Evolutionary conservation across 768 basidiomycete species (phyloP).

Genomic region (Lepiota brunneoincarnata): DNA sequence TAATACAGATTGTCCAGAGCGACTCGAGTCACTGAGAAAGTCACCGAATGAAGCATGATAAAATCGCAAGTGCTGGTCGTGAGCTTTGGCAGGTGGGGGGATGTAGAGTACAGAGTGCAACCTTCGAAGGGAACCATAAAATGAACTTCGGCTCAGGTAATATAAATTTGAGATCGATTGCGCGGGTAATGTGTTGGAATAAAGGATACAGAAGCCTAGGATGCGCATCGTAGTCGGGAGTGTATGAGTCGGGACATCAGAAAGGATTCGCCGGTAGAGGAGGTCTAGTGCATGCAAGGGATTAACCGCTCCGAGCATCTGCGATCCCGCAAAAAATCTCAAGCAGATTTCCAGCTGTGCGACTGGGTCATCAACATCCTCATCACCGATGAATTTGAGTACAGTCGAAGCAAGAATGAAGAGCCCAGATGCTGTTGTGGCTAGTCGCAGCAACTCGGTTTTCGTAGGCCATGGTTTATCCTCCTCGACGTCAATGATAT

Average conservation of each 20-base stretch:
- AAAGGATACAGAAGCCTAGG: background rate
- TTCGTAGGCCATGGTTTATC: conserved; percentile 1
- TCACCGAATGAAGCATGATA: too few relatives aligned
- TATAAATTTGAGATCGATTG: too few relatives aligned
- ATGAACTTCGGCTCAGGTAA: too few relatives aligned
- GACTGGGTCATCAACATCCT: background rate
- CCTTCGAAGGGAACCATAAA: too few relatives aligned
- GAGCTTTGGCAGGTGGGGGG: too few relatives aligned
- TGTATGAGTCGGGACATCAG: background rate
- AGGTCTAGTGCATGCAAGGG: conserved; percentile 4
- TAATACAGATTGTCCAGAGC: too few relatives aligned
- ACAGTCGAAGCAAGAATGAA: conserved; percentile 2
- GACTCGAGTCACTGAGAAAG: too few relatives aligned
- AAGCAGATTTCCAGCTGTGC: conserved; percentile 3
- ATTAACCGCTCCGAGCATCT: background rate
- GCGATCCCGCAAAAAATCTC: background rate
- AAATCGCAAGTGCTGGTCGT: too few relatives aligned
- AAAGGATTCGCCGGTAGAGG: background rate
- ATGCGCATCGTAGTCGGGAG: conserved; percentile 6
- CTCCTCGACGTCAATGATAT: background rate
- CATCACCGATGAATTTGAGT: conserved; percentile 1
- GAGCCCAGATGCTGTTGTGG: background rate
- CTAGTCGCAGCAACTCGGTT: background rate
- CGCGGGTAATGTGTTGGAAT: background rate
- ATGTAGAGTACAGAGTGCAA: too few relatives aligned